Conservation (phyloP, 73 alveolate genomes). For the Stentor coeruleus region DNA sequence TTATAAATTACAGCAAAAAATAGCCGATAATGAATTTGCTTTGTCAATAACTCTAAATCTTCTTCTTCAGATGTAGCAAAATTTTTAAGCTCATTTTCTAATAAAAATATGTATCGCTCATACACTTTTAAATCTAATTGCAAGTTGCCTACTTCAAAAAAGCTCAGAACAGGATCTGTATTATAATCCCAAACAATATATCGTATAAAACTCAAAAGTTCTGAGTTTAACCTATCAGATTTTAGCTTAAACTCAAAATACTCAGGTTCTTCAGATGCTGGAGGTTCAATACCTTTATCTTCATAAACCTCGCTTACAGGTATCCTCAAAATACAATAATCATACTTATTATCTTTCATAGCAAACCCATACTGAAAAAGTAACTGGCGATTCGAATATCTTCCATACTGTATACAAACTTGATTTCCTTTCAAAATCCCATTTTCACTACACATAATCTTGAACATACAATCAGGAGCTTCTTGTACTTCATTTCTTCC, state of each 20-base stretch:
- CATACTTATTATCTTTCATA: background rate
- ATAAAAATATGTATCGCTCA: background rate
- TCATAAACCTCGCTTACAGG: background rate
- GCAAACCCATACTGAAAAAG: constrained; percentile 12
- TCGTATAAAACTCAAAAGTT: background rate
- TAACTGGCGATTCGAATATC: background rate
- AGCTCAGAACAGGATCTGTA: background rate
- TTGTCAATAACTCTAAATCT: background rate
- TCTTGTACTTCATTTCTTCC: background rate
- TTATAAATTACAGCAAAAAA: constrained; percentile 6
- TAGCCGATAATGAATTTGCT: background rate
- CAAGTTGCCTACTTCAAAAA: background rate
- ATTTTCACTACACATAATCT: background rate
- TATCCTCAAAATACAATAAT: background rate
- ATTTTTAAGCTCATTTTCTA: background rate
- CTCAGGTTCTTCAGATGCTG: background rate
- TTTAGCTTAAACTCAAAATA: background rate
- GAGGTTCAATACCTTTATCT: background rate
- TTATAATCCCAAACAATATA: background rate
- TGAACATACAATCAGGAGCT: background rate
- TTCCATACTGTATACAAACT: constrained; percentile 14
- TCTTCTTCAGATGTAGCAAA: constrained; percentile 8
- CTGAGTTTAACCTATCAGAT: background rate
- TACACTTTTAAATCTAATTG: background rate
- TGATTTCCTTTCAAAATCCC: background rate